phyloP scores from a whole-genome alignment of 148 eudicot species.

The Camellia japonica region DNA sequence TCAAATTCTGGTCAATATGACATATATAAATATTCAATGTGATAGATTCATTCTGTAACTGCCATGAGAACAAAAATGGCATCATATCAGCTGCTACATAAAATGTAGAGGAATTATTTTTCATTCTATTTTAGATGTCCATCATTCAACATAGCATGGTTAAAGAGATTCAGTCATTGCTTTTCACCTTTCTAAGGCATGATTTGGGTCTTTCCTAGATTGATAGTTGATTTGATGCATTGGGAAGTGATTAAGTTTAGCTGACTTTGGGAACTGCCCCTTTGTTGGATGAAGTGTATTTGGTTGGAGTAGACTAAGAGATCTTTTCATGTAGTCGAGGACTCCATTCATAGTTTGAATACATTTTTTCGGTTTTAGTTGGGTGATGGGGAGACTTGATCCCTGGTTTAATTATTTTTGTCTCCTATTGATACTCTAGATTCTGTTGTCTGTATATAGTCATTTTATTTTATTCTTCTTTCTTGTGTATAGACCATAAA shows the following conservation, averaged over 20 bases:
- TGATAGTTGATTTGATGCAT: neutral
- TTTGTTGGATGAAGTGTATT: neutral
- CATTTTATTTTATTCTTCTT: neutral
- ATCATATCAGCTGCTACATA: neutral
- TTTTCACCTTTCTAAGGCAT: neutral
- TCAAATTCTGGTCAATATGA: neutral
- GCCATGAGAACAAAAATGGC: neutral
- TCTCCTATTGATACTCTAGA: conserved; percentile 1
- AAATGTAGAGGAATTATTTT: neutral
- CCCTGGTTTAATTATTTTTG: neutral
- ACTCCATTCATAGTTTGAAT: neutral
- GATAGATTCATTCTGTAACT: neutral
- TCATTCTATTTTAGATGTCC: neutral
- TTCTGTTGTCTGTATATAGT: conserved; percentile 3
- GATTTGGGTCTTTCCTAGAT: neutral
- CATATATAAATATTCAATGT: too few relatives aligned
- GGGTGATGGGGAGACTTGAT: neutral
- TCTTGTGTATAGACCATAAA: neutral
- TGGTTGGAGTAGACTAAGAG: neutral
- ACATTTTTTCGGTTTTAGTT: neutral
- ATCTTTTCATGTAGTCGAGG: neutral
- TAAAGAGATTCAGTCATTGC: neutral
- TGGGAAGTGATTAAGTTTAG: neutral
- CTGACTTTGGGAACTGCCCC: neutral
- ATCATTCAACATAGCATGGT: too few relatives aligned